These are phyloP conservation scores for Skeletonema marinoi DNA, from an alignment of 108 stramenopile genomes.

Conservation along the genomic window DNA sequence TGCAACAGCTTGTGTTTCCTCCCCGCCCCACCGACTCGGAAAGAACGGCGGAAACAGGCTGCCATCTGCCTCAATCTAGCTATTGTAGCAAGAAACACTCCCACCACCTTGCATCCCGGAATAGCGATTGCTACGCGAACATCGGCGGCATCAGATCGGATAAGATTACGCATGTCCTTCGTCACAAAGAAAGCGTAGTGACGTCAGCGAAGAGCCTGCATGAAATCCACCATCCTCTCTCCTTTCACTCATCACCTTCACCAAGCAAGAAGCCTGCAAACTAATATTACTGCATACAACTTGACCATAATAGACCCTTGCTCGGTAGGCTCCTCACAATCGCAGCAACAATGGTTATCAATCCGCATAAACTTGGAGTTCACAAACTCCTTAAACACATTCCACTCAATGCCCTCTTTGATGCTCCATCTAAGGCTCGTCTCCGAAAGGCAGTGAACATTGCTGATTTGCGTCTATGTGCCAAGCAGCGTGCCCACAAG, in stretches of 20 bases:
- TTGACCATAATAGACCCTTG: too few relatives aligned
- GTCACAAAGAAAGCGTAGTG: not conserved
- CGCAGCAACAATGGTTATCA: slow-evolving; percentile 22
- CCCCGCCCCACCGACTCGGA: too few relatives aligned
- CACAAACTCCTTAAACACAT: slow-evolving; percentile 91
- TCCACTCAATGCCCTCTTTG: slow-evolving; percentile 85
- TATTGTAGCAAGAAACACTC: too few relatives aligned
- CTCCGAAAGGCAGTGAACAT: slow-evolving; percentile 88
- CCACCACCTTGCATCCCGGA: too few relatives aligned
- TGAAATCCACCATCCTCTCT: too few relatives aligned
- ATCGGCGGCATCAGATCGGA: not conserved
- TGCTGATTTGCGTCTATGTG: slow-evolving; percentile 87
- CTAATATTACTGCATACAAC: too few relatives aligned
- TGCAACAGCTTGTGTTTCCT: too few relatives aligned
- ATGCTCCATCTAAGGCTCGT: slow-evolving; percentile 80
- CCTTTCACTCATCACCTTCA: too few relatives aligned
- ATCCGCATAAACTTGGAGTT: slow-evolving; percentile 87
- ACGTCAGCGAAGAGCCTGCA: not conserved
- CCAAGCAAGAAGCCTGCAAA: too few relatives aligned
- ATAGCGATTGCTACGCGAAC: not conserved
- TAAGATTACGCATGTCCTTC: not conserved
- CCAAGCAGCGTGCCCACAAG: slow-evolving; percentile 90
- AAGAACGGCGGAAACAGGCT: too few relatives aligned
- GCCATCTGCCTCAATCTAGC: too few relatives aligned
- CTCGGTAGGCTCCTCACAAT: not conserved